Evolutionary conservation across 2,329 filamentous ascomycete genomes (phyloP).

Genomic region (Aspergillus chevalieri): DNA sequence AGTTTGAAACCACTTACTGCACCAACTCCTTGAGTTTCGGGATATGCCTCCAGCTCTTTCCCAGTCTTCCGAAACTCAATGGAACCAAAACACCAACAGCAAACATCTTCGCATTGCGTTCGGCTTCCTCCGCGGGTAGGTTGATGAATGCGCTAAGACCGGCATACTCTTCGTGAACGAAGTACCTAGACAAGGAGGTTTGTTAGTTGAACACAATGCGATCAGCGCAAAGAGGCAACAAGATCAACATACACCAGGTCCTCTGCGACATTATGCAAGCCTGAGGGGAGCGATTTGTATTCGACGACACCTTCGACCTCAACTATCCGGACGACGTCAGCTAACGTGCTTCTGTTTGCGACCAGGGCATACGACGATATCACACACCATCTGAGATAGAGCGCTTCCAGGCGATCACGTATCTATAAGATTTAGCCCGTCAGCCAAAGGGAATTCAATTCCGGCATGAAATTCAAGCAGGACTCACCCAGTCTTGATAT

Average conservation of each 20-base stretch:
- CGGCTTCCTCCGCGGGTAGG: conserved; percentile 66
- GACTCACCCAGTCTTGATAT: conserved; percentile 77
- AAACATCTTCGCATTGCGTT: conserved; percentile 86
- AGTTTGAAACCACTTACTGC: conserved; percentile 42
- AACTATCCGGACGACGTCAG: conserved; percentile 30
- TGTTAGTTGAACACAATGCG: conserved; percentile 2
- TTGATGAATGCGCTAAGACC: conserved; percentile 91
- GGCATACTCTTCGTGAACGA: conserved; percentile 76
- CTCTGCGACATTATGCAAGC: conserved; percentile 77
- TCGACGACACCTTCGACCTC: conserved; percentile 80
- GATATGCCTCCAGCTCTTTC: conserved; percentile 84
- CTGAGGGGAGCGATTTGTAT: conserved; percentile 92
- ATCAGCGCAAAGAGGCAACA: conserved; percentile 3
- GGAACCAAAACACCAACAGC: conserved; percentile 86
- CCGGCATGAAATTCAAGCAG: background rate
- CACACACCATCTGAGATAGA: conserved; percentile 58
- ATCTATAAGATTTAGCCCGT: conserved; percentile 38
- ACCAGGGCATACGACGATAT: background rate
- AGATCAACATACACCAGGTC: conserved; percentile 59
- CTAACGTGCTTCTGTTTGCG: conserved; percentile 11
- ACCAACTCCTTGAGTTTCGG: conserved; percentile 69
- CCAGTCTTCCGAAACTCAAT: conserved; percentile 75
- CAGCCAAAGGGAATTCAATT: background rate
- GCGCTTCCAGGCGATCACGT: conserved; percentile 83
- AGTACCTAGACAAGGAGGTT: conserved; percentile 59